Percentiles rank a stretch among this genome's conserved stretches.
phyloP scores from a whole-genome alignment of 305 asterid genomes.

The Fraxinus greggii region DNA sequence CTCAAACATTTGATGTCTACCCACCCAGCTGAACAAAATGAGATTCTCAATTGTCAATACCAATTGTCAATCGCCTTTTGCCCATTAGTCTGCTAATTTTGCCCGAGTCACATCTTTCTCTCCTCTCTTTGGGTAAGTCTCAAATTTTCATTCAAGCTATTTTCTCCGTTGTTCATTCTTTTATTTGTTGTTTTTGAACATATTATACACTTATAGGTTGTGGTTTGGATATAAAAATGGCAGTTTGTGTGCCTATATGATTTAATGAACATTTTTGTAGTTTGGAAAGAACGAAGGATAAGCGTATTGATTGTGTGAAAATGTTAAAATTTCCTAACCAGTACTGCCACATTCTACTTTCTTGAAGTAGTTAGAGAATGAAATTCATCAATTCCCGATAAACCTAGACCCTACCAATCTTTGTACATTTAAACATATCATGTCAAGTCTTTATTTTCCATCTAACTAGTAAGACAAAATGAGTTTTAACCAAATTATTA shows the following conservation, averaged over 20 bases:
- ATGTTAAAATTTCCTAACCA: no score
- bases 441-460: not conserved
- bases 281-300: no score
- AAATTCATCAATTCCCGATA: not conserved
- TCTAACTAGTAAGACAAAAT: not conserved
- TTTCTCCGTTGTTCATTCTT: not conserved
- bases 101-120: not conserved
- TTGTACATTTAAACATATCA: not conserved
- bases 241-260: not conserved
- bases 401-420: not conserved
- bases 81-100: not conserved
- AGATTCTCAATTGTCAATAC: not conserved
- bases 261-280: not conserved
- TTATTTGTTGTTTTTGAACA: not conserved
- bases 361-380: no score
- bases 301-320: not conserved
- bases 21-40: not conserved
- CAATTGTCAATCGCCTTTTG: not conserved
- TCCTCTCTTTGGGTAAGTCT: not conserved
- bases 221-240: not conserved
- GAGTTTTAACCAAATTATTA: not conserved
- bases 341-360: not conserved
- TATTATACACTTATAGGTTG: not conserved
- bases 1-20: not conserved
- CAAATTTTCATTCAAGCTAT: not conserved